Base-by-base conservation (phyloP, 441 rosid species). In the Erysimum pusillum region DNA sequence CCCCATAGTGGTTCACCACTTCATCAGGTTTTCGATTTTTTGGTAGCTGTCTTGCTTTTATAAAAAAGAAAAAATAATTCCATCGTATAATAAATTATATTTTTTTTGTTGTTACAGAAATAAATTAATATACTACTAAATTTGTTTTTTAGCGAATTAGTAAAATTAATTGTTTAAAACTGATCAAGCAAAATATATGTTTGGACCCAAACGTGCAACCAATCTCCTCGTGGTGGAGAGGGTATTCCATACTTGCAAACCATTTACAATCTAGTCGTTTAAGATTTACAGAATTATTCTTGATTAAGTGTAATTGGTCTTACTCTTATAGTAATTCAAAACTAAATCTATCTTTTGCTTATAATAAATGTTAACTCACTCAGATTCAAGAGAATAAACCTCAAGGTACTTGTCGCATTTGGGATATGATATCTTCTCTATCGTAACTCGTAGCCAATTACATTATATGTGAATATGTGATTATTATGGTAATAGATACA, bases 201-300 rank as follows among this genome's bases (percentile, higher is more conserved):
- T 69, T 69, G 34, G 59, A 69, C 7, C 22, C 10, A 69, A 75
- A 76, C 75, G 75, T 76, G 80, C 80, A 54, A 69, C 71, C 80
- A 69, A 69, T 69, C 58, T 76, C 64, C 49, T 51, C 39, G 9
- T 6, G 28, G 58, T 62, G 74, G 63, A 5, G 67, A 67, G 44
- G 22, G 28, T 18, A 18, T 46, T 67, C 22, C 25, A 12, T 56
- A 35, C 35, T 51, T 59, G 74, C 56, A 54, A 32, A 51, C 74
- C 69, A 57, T 49, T 66, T 18, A 22, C 28, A 25, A 54, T 68
- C 6, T 15, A 44, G 1, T 67, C 38, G 14, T 35, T 67, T 31
- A 25, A 56, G 39, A 6, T 5, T 6, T 58, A 3, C 38, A 20
- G 11, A 58, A 59, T 46, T 20, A 18, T 44, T 69, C 35, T 35